Conservation (phyloP, 2,329 filamentous ascomycete species). For the Ceratocystis destructans region DNA sequence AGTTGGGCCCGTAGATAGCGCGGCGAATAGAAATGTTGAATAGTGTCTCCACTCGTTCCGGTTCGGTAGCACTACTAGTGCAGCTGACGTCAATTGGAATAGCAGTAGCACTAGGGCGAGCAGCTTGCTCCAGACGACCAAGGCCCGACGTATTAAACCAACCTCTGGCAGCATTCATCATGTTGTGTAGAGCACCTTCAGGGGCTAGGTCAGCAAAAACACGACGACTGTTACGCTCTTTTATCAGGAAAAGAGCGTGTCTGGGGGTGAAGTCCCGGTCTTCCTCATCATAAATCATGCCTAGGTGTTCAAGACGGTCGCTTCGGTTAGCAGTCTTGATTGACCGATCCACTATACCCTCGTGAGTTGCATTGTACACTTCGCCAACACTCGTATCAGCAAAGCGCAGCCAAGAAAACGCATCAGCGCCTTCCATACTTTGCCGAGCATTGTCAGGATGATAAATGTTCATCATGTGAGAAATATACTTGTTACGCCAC, state of each 20-base stretch:
- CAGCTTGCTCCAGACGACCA: constrained; percentile 65
- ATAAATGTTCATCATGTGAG: constrained; percentile 84
- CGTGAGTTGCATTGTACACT: constrained; percentile 53
- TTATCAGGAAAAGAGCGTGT: constrained; percentile 72
- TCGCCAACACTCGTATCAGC: constrained; percentile 64
- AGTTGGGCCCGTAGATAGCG: constrained; percentile 53
- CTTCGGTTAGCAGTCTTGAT: constrained; percentile 41
- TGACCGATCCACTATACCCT: constrained; percentile 61
- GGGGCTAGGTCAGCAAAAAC: constrained; percentile 55
- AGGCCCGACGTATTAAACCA: constrained; percentile 58
- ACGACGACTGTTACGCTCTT: constrained; percentile 50
- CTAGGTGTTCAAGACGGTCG: constrained; percentile 51
- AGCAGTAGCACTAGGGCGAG: constrained; percentile 62
- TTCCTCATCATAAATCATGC: constrained; percentile 58
- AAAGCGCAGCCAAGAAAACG: constrained; percentile 86
- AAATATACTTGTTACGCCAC: constrained; percentile 63
- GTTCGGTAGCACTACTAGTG: constrained; percentile 48
- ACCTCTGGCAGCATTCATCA: constrained; percentile 64
- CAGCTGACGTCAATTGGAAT: constrained; percentile 74
- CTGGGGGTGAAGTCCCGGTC: constrained; percentile 52
- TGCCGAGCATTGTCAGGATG: constrained; percentile 60
- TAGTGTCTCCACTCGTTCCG: constrained; percentile 39
- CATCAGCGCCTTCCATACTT: constrained; percentile 45
- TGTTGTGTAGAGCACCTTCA: constrained; percentile 56
- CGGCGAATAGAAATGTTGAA: constrained; percentile 70